A percentile compares a stretch with the other conserved stretches of the same genome.
Conservation (phyloP, 2,329 filamentous ascomycete genomes). For the Pseudopyricularia cyperi region DNA sequence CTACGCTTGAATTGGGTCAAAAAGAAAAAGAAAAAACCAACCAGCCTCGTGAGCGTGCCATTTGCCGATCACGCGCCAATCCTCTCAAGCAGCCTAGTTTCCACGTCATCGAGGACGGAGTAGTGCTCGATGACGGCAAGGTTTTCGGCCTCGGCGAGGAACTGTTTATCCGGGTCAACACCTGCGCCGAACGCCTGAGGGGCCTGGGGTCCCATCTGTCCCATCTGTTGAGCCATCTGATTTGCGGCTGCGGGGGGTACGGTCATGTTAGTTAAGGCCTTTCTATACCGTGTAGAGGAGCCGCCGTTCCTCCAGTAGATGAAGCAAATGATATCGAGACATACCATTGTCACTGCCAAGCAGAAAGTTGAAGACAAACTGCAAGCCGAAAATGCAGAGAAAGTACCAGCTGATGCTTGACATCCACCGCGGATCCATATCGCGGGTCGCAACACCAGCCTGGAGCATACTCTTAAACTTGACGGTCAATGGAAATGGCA, state of each 20-base stretch:
- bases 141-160: slow-evolving; percentile 86
- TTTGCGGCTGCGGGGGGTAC: slow-evolving; percentile 56
- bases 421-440: slow-evolving; percentile 97
- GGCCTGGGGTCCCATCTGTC: slow-evolving; percentile 60
- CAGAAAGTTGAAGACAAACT: slow-evolving; percentile 95
- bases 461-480: slow-evolving; percentile 99
- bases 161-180: slow-evolving; percentile 91
- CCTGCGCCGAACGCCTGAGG: slow-evolving; percentile 77
- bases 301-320: neutral
- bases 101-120: slow-evolving; percentile 79
- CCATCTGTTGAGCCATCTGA: slow-evolving; percentile 85
- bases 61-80: slow-evolving; percentile 3
- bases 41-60: neutral
- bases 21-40: neutral
- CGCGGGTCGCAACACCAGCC: slow-evolving; percentile 86
- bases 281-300: too few relatives aligned
- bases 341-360: slow-evolving; percentile 90
- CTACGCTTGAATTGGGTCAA: neutral
- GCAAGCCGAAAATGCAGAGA: slow-evolving; percentile 87
- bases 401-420: slow-evolving; percentile 99
- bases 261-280: too few relatives aligned
- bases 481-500: slow-evolving; percentile 93
- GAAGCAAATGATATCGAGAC: slow-evolving; percentile 15
- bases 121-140: slow-evolving; percentile 89
- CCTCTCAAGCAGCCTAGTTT: slow-evolving; percentile 63